Evolutionary conservation across 495 filamentous ascomycete species (phyloP).

Genomic region (Penicillium bovifimosum): DNA sequence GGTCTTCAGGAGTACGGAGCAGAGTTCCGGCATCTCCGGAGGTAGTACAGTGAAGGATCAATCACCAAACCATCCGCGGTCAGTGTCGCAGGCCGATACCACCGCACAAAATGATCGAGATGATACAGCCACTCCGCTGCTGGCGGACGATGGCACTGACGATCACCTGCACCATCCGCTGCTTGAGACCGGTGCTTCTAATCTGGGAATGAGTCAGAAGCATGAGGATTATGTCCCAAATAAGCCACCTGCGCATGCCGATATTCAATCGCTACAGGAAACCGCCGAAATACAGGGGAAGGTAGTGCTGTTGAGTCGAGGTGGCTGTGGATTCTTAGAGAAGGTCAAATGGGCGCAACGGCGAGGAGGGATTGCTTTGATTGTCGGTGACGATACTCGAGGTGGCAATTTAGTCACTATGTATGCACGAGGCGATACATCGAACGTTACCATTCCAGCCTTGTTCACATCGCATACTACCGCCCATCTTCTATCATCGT

Average conservation of each 20-base stretch:
- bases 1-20: constrained; percentile 21
- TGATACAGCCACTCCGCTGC: constrained; percentile 19
- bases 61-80: constrained; percentile 19
- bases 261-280: constrained; percentile 93
- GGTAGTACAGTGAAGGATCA: constrained; percentile 22
- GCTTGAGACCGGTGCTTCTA: constrained; percentile 37
- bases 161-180: constrained; percentile 78
- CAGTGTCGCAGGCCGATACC: constrained; percentile 25
- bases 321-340: constrained; percentile 93
- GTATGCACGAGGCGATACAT: constrained; percentile 93
- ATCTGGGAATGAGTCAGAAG: constrained; percentile 29
- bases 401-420: constrained; percentile 87
- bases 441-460: constrained; percentile 88
- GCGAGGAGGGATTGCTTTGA: constrained; percentile 79
- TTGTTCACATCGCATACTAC: constrained; percentile 94
- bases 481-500: constrained; percentile 84
- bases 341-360: constrained; percentile 96
- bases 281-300: constrained; percentile 91
- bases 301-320: constrained; percentile 81
- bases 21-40: constrained; percentile 26
- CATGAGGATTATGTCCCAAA: constrained; percentile 39
- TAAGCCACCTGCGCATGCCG: constrained; percentile 61
- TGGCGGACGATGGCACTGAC: constrained; percentile 77
- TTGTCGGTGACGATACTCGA: constrained; percentile 88
- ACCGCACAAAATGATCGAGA: constrained; percentile 17